phyloP scores from a whole-genome alignment of 1,284 basidiomycete genomes.

The Inonotus obliquus region DNA sequence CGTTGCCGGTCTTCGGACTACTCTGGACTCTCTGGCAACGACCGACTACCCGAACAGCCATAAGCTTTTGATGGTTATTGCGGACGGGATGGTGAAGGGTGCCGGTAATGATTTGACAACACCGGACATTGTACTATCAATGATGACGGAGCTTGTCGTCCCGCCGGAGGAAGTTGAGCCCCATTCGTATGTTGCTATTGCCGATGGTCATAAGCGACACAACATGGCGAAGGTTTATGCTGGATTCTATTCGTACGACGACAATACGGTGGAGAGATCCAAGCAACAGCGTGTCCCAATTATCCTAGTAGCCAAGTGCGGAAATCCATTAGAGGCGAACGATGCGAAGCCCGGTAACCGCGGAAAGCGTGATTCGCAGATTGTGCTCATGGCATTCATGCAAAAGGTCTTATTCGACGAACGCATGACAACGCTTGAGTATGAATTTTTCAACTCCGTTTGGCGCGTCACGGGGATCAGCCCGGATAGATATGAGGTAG shows the following conservation, averaged over 20 bases:
- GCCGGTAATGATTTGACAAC: conserved; percentile 84
- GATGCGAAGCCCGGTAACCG: conserved; percentile 97
- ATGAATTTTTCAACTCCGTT: conserved; percentile 97
- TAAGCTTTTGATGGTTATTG: conserved; percentile 93
- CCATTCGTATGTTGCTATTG: conserved; percentile 97
- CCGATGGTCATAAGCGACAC: conserved; percentile 97
- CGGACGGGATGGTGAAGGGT: conserved; percentile 98
- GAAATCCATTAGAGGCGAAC: conserved; percentile 84
- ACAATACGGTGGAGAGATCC: conserved; percentile 83
- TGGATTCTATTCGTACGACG: conserved; percentile 96
- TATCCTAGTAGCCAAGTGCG: conserved; percentile 90
- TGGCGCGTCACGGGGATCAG: conserved; percentile 94
- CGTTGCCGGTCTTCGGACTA: conserved; percentile 93
- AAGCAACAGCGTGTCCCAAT: conserved; percentile 98
- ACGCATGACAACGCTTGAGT: conserved; percentile 98
- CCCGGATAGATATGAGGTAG: conserved; percentile 94
- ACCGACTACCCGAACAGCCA: conserved; percentile 99
- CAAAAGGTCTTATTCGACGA: conserved; percentile 99
- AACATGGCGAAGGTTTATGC: conserved; percentile 99
- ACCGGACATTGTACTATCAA: conserved; percentile 90
- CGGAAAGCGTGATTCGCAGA: conserved; percentile 98
- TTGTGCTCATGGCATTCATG: conserved; percentile 96
- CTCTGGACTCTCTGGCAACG: conserved; percentile 94
- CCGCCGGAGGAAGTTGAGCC: conserved; percentile 84
- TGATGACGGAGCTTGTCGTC: conserved; percentile 98